Percentiles rank a stretch among this genome's conserved stretches.
Conservation (phyloP, 2,329 filamentous ascomycete genomes). For the Helicocarpus griseus region DNA sequence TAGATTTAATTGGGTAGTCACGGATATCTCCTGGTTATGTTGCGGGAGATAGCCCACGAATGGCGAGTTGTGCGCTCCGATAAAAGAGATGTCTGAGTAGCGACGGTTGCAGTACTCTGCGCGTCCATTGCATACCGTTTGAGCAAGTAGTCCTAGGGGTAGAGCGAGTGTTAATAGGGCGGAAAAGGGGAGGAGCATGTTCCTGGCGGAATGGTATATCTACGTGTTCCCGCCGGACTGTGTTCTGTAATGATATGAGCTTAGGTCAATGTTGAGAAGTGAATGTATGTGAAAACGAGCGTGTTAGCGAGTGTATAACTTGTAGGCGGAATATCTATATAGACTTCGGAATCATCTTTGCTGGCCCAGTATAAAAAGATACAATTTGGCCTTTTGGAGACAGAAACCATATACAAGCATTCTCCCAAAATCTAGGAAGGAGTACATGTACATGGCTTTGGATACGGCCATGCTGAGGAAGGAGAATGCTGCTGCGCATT, state of each 20-base stretch:
- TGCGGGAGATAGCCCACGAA: constrained; percentile 49
- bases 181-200: constrained; percentile 3
- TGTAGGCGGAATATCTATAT: neutral
- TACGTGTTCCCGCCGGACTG: neutral
- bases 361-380: neutral
- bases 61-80: constrained; percentile 56
- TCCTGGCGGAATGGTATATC: neutral
- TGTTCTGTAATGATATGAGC: neutral
- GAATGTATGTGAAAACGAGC: neutral
- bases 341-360: neutral
- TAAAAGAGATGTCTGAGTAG: constrained; percentile 52
- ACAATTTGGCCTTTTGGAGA: neutral
- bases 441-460: too few species aligned
- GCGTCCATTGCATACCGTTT: constrained; percentile 47
- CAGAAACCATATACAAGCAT: neutral
- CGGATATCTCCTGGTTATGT: constrained; percentile 53
- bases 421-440: neutral
- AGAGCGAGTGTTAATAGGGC: constrained; percentile 4
- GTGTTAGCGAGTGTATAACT: neutral
- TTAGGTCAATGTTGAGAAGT: neutral
- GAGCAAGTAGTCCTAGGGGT: constrained; percentile 3
- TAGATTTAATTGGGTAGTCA: constrained; percentile 48
- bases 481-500: neutral
- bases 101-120: constrained; percentile 45
- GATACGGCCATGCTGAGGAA: neutral